Evolutionary conservation across 2,329 filamentous ascomycete species (phyloP).

Genomic region (Apiospora pterosperma): DNA sequence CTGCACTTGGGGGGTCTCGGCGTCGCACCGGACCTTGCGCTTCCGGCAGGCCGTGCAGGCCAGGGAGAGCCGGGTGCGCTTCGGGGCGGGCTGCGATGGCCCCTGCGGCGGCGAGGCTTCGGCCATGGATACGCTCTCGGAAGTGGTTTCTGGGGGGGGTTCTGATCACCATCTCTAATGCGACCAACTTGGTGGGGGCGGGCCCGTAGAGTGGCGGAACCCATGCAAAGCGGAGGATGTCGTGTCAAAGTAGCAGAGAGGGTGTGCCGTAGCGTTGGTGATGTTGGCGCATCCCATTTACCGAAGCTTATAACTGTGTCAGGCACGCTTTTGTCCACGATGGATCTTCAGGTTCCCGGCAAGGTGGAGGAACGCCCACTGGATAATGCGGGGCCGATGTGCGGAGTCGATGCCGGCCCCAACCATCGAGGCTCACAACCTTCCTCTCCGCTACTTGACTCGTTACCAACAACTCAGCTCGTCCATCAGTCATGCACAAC

Average conservation of each 20-base stretch:
- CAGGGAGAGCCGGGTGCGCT: slow-evolving; percentile 7
- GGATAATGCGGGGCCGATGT: neutral
- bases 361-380: neutral
- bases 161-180: neutral
- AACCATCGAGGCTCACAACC: neutral
- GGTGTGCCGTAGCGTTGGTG: neutral
- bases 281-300: neutral
- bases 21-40: slow-evolving; percentile 27
- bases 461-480: too few species aligned
- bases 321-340: neutral
- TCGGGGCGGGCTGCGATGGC: neutral
- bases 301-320: neutral
- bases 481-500: too few species aligned
- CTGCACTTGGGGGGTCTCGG: slow-evolving; percentile 22
- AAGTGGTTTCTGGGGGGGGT: neutral
- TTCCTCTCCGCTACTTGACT: too few species aligned
- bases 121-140: neutral
- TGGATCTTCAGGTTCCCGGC: neutral
- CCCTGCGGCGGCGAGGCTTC: neutral
- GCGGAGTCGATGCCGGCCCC: neutral
- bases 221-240: too few species aligned
- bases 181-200: neutral
- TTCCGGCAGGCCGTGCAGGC: slow-evolving; percentile 19
- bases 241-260: neutral
- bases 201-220: neutral